Evolutionary conservation across 176 grass and related monocot species (phyloP).

Genomic region (Dendrocalamus sinicus): DNA sequence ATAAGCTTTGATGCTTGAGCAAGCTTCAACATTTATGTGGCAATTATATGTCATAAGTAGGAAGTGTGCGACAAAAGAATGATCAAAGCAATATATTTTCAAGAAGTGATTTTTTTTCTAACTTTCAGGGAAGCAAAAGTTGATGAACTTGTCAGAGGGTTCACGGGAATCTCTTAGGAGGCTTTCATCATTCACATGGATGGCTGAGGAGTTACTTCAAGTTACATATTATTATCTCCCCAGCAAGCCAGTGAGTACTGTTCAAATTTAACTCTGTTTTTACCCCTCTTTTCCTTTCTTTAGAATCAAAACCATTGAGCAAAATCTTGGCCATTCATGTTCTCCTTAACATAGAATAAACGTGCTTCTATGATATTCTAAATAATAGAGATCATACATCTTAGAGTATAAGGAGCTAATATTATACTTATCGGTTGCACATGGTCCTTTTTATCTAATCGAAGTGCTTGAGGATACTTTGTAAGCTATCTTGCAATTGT

Average conservation of each 20-base stretch:
- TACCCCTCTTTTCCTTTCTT: neutral
- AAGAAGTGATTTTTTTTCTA: no score
- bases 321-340: neutral
- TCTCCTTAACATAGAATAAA: slow-evolving; percentile 7
- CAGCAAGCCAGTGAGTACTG: slow-evolving; percentile 71
- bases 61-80: slow-evolving; percentile 1
- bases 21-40: no score
- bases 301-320: neutral
- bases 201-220: slow-evolving; percentile 96
- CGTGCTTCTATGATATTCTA: neutral
- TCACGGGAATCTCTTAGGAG: slow-evolving; percentile 81
- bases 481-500: neutral
- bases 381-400: neutral
- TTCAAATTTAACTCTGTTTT: slow-evolving; percentile 34
- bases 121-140: slow-evolving; percentile 78
- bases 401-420: neutral
- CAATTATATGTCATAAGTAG: no score
- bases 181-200: slow-evolving; percentile 91
- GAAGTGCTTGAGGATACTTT: slow-evolving; percentile 21
- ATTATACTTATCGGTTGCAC: slow-evolving; percentile 12
- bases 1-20: no score
- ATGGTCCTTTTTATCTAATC: slow-evolving; percentile 3
- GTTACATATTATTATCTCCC: slow-evolving; percentile 92
- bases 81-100: neutral
- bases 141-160: slow-evolving; percentile 91